Conservation (phyloP, 192 early-diverging fungal genomes). For the Coemansia sp. region DNA sequence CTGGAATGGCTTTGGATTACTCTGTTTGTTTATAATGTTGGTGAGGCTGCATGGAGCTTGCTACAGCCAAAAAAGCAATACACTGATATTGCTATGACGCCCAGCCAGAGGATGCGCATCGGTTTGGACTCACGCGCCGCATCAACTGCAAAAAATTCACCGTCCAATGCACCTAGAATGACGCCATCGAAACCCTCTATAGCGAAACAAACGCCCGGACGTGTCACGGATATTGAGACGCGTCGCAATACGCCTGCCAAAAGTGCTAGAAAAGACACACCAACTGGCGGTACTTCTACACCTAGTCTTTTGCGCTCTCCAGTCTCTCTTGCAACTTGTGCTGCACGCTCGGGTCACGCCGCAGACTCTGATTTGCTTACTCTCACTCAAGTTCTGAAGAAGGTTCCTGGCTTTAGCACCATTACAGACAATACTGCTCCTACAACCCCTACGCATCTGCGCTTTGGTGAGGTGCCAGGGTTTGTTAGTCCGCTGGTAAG, state of each 20-base stretch:
- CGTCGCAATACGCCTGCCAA: conserved; percentile 33
- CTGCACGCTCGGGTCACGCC: conserved; percentile 14
- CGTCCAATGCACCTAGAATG: conserved; percentile 34
- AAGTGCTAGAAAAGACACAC: not conserved
- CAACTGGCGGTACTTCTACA: conserved; percentile 11
- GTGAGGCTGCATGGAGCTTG: conserved; percentile 49
- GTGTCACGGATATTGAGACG: conserved; percentile 32
- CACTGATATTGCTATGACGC: conserved; percentile 33
- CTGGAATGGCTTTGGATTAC: conserved; percentile 32
- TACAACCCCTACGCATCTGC: conserved; percentile 21
- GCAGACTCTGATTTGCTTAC: conserved; percentile 28
- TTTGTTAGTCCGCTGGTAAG: conserved; percentile 9
- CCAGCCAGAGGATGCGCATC: conserved; percentile 40
- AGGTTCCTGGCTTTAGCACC: conserved; percentile 25
- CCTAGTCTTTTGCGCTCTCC: conserved; percentile 37
- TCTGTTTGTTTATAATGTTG: conserved; percentile 42
- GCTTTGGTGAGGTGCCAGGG: conserved; percentile 9
- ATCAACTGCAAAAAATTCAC: conserved; percentile 14
- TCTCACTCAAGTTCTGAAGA: conserved; percentile 39
- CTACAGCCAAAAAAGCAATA: conserved; percentile 44
- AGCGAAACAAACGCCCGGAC: conserved; percentile 7
- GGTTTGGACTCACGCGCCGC: conserved; percentile 29
- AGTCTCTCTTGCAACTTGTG: conserved; percentile 7
- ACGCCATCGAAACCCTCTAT: conserved; percentile 25
- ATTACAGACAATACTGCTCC: conserved; percentile 18